phyloP scores from a whole-genome alignment of 345 rosid genomes.

The Citrus australasica region DNA sequence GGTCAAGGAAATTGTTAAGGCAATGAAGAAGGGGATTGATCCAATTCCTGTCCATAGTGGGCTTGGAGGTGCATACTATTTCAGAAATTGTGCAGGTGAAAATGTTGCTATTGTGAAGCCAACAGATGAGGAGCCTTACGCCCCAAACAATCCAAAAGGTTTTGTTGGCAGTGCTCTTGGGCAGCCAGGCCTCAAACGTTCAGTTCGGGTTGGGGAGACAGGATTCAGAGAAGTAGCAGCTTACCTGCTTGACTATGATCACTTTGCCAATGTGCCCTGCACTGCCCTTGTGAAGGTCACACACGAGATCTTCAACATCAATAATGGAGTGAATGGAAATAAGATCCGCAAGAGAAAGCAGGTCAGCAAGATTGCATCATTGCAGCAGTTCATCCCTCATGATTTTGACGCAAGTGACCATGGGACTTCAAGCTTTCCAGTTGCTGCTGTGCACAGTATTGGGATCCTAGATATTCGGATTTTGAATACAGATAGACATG shows the following conservation, averaged over 20 bases:
- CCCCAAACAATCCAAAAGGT: slow-evolving; percentile 85
- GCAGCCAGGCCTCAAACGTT: slow-evolving; percentile 72
- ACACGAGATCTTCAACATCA: slow-evolving; percentile 61
- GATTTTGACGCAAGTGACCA: slow-evolving; percentile 83
- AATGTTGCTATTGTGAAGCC: slow-evolving; percentile 76
- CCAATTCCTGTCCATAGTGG: slow-evolving; percentile 52
- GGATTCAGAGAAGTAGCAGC: slow-evolving; percentile 77
- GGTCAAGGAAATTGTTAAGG: slow-evolving; percentile 42
- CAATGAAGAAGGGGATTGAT: slow-evolving; percentile 51
- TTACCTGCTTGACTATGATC: slow-evolving; percentile 61
- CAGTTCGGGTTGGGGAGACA: slow-evolving; percentile 75
- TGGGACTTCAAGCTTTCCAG: slow-evolving; percentile 76
- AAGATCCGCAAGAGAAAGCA: slow-evolving; percentile 42
- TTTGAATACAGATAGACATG: slow-evolving; percentile 66
- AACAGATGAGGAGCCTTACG: slow-evolving; percentile 82
- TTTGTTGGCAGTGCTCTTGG: slow-evolving; percentile 72
- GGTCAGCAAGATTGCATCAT: slow-evolving; percentile 76
- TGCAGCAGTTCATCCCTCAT: slow-evolving; percentile 69
- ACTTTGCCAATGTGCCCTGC: slow-evolving; percentile 70
- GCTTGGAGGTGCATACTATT: slow-evolving; percentile 67
- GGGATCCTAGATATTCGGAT: slow-evolving; percentile 72
- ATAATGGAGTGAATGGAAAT: slow-evolving; percentile 50
- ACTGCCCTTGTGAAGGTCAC: slow-evolving; percentile 71
- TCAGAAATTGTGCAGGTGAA: slow-evolving; percentile 56
- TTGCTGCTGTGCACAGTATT: slow-evolving; percentile 60